A percentile compares a stretch with the other conserved stretches of the same genome.
These are phyloP conservation scores for Cicer judaicum DNA, from an alignment of 306 rosid species.

Conservation along the genomic window DNA sequence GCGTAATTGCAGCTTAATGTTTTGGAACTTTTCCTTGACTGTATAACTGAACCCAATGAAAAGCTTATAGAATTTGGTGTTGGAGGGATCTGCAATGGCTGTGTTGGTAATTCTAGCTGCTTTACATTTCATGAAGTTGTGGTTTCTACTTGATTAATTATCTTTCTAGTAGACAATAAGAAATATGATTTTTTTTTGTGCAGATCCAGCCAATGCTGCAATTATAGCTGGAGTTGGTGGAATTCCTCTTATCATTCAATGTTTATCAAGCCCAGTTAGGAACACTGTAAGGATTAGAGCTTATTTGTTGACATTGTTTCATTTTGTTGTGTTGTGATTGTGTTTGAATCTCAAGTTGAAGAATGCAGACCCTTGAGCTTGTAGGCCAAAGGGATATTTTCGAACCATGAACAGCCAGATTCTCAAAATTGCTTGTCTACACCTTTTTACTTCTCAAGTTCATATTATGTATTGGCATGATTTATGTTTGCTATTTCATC, in stretches of 20 bases:
- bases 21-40: constrained; percentile 87
- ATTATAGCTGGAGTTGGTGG: constrained; percentile 63
- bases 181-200: not conserved
- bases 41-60: constrained; percentile 86
- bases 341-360: constrained; percentile 16
- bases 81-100: constrained; percentile 91
- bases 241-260: constrained; percentile 76
- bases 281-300: constrained; percentile 71
- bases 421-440: not conserved
- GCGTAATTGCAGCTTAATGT: constrained; percentile 69
- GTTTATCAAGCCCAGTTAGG: constrained; percentile 86
- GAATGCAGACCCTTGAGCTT: constrained; percentile 21
- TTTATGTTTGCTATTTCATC: constrained; percentile 21
- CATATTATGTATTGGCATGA: not conserved
- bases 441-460: not conserved
- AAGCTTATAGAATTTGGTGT: constrained; percentile 86
- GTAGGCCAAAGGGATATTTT: constrained; percentile 16
- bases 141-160: constrained; percentile 26
- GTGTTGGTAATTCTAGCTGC: constrained; percentile 61
- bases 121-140: constrained; percentile 15
- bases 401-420: not conserved
- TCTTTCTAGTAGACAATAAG: constrained; percentile 35
- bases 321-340: constrained; percentile 4
- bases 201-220: constrained; percentile 73
- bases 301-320: constrained; percentile 31